These are phyloP conservation scores for Taxawa tesnikishii DNA, from an alignment of 2,329 filamentous ascomycete genomes.

Conservation along the genomic window DNA sequence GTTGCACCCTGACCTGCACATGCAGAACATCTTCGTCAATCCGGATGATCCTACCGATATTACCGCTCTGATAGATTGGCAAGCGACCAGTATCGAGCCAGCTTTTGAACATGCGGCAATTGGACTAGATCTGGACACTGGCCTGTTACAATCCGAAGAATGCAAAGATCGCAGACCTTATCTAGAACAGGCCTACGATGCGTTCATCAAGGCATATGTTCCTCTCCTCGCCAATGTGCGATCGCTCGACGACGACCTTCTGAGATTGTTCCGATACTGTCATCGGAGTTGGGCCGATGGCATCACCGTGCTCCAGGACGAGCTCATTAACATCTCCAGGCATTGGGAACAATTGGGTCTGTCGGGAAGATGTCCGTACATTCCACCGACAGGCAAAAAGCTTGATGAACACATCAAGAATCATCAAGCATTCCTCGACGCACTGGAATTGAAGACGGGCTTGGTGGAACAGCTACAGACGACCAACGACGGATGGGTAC, in stretches of 20 bases:
- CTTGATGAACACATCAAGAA: conserved; percentile 1
- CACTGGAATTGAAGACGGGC: conserved; percentile 2
- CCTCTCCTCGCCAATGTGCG: conserved; percentile 2
- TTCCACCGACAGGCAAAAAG: conserved; percentile 2
- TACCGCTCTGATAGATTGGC: no score
- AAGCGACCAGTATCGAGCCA: no score
- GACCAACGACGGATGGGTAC: no score
- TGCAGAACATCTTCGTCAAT: no score
- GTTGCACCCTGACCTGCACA: no score
- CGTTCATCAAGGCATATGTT: conserved; percentile 1
- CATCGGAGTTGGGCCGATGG: conserved; percentile 4
- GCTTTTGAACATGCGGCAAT: no score
- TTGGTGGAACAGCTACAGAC: conserved; percentile 3
- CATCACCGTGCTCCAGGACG: conserved; percentile 3
- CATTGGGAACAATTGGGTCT: conserved; percentile 3
- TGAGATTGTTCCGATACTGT: conserved; percentile 4
- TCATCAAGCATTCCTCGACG: conserved; percentile 1
- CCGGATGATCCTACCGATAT: no score
- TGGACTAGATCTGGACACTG: no score
- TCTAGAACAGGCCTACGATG: conserved; percentile 3
- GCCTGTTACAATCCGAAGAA: no score
- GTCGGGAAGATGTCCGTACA: conserved; percentile 3
- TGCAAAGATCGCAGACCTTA: no score
- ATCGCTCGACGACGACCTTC: conserved; percentile 4
- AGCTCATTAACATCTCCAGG: conserved; percentile 4